Percentiles rank a stretch among this genome's conserved stretches.
phyloP scores from a whole-genome alignment of 202 grass and related monocot species.

The Schoenoplectus triqueter region DNA sequence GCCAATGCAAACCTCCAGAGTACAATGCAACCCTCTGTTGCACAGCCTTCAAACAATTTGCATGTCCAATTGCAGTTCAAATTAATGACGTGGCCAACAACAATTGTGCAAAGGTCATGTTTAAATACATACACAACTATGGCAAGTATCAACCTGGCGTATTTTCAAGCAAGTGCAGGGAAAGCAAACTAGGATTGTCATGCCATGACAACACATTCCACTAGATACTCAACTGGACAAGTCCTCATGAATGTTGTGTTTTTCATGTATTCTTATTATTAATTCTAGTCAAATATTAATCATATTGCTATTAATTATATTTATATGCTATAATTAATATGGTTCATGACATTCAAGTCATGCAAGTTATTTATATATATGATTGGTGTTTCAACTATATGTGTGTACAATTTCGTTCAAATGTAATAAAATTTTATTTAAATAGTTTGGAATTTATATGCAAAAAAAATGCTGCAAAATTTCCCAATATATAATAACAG shows the following conservation, averaged over 20 bases:
- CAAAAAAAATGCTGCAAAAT: too few species aligned
- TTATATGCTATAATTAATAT: background rate
- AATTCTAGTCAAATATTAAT: background rate
- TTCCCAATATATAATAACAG: too few species aligned
- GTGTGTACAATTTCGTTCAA: too few species aligned
- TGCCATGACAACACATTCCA: background rate
- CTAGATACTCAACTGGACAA: background rate
- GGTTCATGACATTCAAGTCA: slow-evolving; percentile 10
- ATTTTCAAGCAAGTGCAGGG: slow-evolving; percentile 65
- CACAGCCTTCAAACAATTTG: slow-evolving; percentile 65
- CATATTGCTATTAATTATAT: background rate
- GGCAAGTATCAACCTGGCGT: slow-evolving; percentile 77
- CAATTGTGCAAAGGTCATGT: slow-evolving; percentile 65
- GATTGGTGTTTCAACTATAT: too few species aligned
- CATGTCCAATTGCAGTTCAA: slow-evolving; percentile 50
- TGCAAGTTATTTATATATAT: background rate
- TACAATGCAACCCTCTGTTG: slow-evolving; percentile 59
- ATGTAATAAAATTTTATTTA: too few species aligned
- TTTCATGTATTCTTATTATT: background rate
- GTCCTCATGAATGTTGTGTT: background rate
- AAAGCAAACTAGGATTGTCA: slow-evolving; percentile 37
- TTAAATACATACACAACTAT: slow-evolving; percentile 73
- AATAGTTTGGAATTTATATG: too few species aligned
- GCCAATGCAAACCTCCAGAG: slow-evolving; percentile 79
- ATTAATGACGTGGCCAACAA: slow-evolving; percentile 54